Evolutionary conservation across 163 green algal genomes (phyloP), one percentile per base, ranked within the genome.

Genomic region (Coccomyxa subellipsoidea): DNA sequence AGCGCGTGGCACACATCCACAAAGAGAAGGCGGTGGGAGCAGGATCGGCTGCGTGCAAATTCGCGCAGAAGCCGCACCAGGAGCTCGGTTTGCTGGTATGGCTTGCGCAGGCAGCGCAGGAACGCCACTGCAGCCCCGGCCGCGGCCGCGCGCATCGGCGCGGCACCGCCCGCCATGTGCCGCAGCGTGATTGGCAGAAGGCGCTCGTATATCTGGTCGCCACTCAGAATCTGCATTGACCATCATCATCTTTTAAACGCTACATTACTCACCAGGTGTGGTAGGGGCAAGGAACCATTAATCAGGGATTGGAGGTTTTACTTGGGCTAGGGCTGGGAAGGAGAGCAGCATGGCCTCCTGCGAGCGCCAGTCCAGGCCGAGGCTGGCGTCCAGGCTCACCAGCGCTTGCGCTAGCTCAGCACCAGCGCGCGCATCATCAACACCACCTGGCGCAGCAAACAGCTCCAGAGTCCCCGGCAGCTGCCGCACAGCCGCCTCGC

Each of bases 41-140:
- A 93, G 38, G 82, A 90, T 1, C 79, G 78, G 37, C 88, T 90
- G 8, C 87, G 85, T 27, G 84, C 90, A 76, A 92, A 93, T 12
- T 95, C 93, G 0, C 88, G 87, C 0, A 95, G 76, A 29, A 94
- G 79, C 23, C 87, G 83, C 7, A 85, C 77, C 82, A 91, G 92
- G 0, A 93, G 82, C 32, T 93, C 90, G 0, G 87, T 92, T 27
- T 91, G 88, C 54, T 90, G 85, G 39, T 34, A n/a, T 7, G 81
- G 87, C 75, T 82, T 80, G 34, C 83, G 81, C 38, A 83, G 77
- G 76, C 69, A 66, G 12, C 83, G 69, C 78, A 89, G 84, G 69
- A 87, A 81, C 39, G 53, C 79, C 29, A 81, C 88, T n/a, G 82
- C 78, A 1, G 83, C 85, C 7, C 83, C 79, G 7, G 85, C 87